Conservation (phyloP, 495 filamentous ascomycete species). For the Neurospora sp. region DNA sequence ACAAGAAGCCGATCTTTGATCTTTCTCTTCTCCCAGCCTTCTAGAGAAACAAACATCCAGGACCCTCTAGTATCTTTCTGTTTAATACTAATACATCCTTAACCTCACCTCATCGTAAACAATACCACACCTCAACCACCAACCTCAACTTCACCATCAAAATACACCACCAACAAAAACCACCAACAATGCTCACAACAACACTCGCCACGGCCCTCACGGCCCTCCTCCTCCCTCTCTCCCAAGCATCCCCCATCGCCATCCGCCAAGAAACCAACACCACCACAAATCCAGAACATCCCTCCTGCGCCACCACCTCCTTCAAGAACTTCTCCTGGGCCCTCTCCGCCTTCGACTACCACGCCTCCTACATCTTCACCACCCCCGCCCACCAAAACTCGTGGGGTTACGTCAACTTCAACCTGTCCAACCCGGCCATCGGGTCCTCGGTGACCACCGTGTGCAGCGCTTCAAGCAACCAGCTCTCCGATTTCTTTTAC, state of each 20-base stretch:
- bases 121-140: neutral
- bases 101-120: neutral
- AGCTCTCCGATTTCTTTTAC: constrained; percentile 36
- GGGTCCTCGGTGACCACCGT: constrained; percentile 10
- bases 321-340: constrained; percentile 27
- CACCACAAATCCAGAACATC: neutral
- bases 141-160: neutral
- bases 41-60: neutral
- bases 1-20: neutral
- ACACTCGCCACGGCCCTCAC: neutral
- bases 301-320: constrained; percentile 21
- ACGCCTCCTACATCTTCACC: constrained; percentile 30
- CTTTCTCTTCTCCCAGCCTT: neutral
- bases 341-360: constrained; percentile 27
- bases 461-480: constrained; percentile 31
- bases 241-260: constrained; percentile 1
- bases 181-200: neutral
- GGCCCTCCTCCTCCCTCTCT: constrained; percentile 3
- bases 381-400: constrained; percentile 37
- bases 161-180: neutral
- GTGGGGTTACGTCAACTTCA: constrained; percentile 31
- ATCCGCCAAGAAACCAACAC: neutral
- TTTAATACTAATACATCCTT: neutral
- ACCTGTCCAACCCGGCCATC: constrained; percentile 32
- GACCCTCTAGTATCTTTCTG: neutral